A percentile compares a stretch with the other conserved stretches of the same genome.
Evolutionary conservation across 768 basidiomycete species (phyloP).

Genomic region (Trametes sanguinea): DNA sequence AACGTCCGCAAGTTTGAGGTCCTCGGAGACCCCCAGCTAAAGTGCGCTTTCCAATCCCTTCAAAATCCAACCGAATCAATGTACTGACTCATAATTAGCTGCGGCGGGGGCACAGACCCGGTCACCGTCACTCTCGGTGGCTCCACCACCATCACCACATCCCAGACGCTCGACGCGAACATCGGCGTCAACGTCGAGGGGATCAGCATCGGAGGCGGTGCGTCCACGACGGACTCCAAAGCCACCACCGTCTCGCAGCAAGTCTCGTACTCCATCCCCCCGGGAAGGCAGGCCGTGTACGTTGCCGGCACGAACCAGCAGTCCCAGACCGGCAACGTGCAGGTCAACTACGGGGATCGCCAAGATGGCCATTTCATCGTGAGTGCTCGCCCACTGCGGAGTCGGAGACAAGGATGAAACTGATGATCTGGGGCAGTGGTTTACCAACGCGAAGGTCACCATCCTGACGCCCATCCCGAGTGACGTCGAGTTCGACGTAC

Average conservation of each 20-base stretch:
- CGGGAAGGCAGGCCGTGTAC: constrained; percentile 16
- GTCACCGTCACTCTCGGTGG: constrained; percentile 14
- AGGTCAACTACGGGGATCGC: constrained; percentile 15
- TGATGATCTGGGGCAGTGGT: background rate
- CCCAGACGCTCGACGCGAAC: constrained; percentile 4
- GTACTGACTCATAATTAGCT: background rate
- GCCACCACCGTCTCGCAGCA: constrained; percentile 6
- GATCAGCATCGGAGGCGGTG: constrained; percentile 9
- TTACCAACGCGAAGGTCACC: constrained; percentile 3
- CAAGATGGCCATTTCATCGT: constrained; percentile 15
- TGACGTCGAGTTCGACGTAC: constrained; percentile 11
- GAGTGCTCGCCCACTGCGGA: background rate
- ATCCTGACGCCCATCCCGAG: constrained; percentile 1
- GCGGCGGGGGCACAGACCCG: constrained; percentile 4
- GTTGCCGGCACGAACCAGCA: constrained; percentile 10
- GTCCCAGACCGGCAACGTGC: constrained; percentile 17
- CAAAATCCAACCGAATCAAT: background rate
- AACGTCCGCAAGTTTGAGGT: constrained; percentile 8
- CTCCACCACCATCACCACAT: constrained; percentile 4
- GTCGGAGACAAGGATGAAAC: background rate
- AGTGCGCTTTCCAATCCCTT: background rate
- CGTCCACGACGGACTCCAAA: background rate
- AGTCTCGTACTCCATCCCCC: constrained; percentile 5
- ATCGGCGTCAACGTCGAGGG: constrained; percentile 13
- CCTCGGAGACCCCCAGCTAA: constrained; percentile 20